Conservation (phyloP, 2,329 filamentous ascomycete species). For the Xylariales sp. region DNA sequence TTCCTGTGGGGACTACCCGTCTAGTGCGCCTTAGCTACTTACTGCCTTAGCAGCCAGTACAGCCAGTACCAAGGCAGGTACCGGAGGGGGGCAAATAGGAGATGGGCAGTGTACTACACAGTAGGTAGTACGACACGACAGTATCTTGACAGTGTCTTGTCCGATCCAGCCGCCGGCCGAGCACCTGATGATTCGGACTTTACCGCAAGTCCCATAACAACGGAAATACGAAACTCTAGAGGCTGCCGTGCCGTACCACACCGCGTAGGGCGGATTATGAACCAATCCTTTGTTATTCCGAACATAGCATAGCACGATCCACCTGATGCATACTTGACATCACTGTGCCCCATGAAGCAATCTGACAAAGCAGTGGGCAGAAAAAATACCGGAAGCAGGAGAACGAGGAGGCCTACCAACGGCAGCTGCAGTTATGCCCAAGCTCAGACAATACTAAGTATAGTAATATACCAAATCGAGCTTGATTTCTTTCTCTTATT, state of each 20-base stretch:
- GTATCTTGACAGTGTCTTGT: too few relatives aligned
- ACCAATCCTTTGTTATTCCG: constrained; percentile 17
- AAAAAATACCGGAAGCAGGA: background rate
- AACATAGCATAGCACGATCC: constrained; percentile 2
- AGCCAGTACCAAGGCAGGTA: too few relatives aligned
- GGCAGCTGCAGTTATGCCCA: background rate
- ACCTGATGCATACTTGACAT: background rate
- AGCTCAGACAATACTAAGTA: too few relatives aligned
- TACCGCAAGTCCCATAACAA: background rate
- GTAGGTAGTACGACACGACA: too few relatives aligned
- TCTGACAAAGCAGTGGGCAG: background rate
- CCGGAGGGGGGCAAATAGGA: too few relatives aligned
- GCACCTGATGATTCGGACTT: constrained; percentile 4
- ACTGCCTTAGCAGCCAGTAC: too few relatives aligned
- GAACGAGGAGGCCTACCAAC: background rate
- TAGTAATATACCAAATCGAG: too few relatives aligned
- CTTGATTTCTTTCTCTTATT: background rate
- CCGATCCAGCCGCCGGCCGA: background rate
- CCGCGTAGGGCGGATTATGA: constrained; percentile 21
- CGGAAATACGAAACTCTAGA: constrained; percentile 20
- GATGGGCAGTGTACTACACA: background rate
- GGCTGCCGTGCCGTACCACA: constrained; percentile 18
- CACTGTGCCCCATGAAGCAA: background rate
- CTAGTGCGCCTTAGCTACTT: too few relatives aligned
- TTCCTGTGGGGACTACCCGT: constrained; percentile 11